Evolutionary conservation across 2,329 filamentous ascomycete species (phyloP).

Genomic region (Diplodia sapinea): DNA sequence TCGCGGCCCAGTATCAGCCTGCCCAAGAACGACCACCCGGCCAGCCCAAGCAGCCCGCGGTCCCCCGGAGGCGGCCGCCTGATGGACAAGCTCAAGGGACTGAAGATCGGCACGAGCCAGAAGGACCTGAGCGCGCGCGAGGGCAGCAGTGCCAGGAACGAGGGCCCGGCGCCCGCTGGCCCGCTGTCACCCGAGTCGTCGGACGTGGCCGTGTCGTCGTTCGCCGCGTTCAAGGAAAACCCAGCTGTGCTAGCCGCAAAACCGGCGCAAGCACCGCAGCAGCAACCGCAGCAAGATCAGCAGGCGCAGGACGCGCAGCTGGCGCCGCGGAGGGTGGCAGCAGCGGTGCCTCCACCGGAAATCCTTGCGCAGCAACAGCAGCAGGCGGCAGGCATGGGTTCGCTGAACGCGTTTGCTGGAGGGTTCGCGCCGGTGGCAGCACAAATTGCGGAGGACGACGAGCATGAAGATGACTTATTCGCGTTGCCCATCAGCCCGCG

Average conservation of each 20-base stretch:
- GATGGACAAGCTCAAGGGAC: conserved; percentile 77
- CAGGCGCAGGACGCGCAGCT: conserved; percentile 25
- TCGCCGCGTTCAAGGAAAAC: conserved; percentile 63
- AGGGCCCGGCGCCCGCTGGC: conserved; percentile 46
- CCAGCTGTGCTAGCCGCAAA: conserved; percentile 50
- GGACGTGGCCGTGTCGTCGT: conserved; percentile 66
- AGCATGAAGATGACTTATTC: conserved; percentile 81
- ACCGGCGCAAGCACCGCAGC: conserved; percentile 35
- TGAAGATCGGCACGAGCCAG: conserved; percentile 77
- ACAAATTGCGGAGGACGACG: conserved; percentile 51
- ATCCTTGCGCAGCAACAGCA: conserved; percentile 46
- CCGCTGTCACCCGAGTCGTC: conserved; percentile 67
- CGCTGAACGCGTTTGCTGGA: conserved; percentile 52
- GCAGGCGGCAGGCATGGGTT: conserved; percentile 48
- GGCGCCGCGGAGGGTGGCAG: conserved; percentile 43
- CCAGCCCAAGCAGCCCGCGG: conserved; percentile 65
- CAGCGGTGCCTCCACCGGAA: conserved; percentile 46
- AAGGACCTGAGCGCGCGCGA: conserved; percentile 63
- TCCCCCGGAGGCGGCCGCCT: conserved; percentile 71
- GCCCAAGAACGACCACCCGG: conserved; percentile 43
- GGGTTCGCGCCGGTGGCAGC: conserved; percentile 37
- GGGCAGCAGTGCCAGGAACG: conserved; percentile 16
- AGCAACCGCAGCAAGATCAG: conserved; percentile 32
- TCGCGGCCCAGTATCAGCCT: conserved; percentile 50
- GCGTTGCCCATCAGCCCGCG: conserved; percentile 85